phyloP scores from a whole-genome alignment of 768 basidiomycete genomes.

The Termitomyces sp. region DNA sequence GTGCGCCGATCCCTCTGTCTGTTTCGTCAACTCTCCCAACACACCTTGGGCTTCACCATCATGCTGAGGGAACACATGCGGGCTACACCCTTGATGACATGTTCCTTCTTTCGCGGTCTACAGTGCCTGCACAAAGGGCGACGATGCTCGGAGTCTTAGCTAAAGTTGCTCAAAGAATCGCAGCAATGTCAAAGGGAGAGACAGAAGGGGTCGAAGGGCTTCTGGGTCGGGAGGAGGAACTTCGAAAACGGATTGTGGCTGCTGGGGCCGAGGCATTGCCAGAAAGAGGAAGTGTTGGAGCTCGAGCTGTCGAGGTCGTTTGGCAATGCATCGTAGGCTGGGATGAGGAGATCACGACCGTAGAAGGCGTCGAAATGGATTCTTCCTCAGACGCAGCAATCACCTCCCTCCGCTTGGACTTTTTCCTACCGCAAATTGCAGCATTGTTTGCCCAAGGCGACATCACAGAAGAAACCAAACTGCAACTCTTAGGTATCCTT shows the following conservation, averaged over 20 bases:
- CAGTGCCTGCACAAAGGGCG: constrained; percentile 78
- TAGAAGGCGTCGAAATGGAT: constrained; percentile 49
- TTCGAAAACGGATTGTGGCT: constrained; percentile 62
- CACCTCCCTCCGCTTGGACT: constrained; percentile 30
- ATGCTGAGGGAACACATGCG: constrained; percentile 73
- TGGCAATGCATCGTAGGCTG: constrained; percentile 76
- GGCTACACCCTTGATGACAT: constrained; percentile 90
- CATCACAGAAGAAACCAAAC: constrained; percentile 43
- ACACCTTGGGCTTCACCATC: constrained; percentile 88
- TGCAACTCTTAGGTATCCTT: constrained; percentile 55
- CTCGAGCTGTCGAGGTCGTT: constrained; percentile 63
- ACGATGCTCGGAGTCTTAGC: constrained; percentile 75
- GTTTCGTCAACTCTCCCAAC: constrained; percentile 64
- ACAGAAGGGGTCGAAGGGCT: constrained; percentile 32
- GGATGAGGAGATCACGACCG: constrained; percentile 35
- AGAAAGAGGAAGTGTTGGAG: constrained; percentile 65
- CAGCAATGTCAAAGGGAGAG: constrained; percentile 28
- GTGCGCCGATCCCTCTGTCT: constrained; percentile 56
- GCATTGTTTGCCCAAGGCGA: constrained; percentile 34
- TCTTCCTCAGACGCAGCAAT: constrained; percentile 24
- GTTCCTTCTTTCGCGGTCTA: constrained; percentile 74
- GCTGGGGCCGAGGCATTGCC: constrained; percentile 63
- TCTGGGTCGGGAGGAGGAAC: constrained; percentile 35
- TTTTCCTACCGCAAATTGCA: constrained; percentile 48
- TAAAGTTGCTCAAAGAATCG: constrained; percentile 43